Evolutionary conservation across 169 alveolate species (phyloP).

Genomic region (Eimeria maxima): DNA sequence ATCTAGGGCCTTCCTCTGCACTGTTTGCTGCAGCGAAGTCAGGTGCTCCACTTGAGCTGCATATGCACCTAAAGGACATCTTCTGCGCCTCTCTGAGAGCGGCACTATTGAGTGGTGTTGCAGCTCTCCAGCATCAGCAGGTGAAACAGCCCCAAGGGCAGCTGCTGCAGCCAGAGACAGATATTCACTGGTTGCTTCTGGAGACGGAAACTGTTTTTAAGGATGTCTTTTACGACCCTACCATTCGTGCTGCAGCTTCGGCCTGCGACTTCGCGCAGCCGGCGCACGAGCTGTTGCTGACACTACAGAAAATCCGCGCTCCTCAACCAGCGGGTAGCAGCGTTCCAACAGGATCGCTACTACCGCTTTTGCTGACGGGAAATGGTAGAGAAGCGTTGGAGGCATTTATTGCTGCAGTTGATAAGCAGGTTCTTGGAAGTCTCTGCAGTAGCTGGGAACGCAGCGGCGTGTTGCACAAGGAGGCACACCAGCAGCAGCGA

Average conservation of each 20-base stretch:
- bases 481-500: conserved; percentile 3
- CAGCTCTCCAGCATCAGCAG: conserved; percentile 30
- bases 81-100: conserved; percentile 43
- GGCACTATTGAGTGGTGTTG: conserved; percentile 23
- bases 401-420: conserved; percentile 41
- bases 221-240: conserved; percentile 29
- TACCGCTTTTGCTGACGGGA: conserved; percentile 32
- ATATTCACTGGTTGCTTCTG: neutral
- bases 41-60: conserved; percentile 60
- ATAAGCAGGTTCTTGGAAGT: neutral
- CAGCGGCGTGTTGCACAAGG: conserved; percentile 62
- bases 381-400: neutral
- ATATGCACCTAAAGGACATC: conserved; percentile 40
- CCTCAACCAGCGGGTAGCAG: neutral
- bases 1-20: conserved; percentile 37
- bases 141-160: neutral
- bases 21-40: conserved; percentile 10
- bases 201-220: conserved; percentile 12
- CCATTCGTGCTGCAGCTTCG: conserved; percentile 62
- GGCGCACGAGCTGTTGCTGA: conserved; percentile 58
- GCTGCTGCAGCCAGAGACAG: conserved; percentile 48
- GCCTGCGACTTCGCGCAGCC: conserved; percentile 65
- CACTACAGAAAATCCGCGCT: neutral
- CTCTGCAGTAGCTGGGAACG: conserved; percentile 60
- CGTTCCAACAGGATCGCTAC: neutral